Evolutionary conservation across 352 stramenopile genomes (phyloP), one percentile per base, ranked within the genome.

Genomic region (Pythium phragmiticola): DNA sequence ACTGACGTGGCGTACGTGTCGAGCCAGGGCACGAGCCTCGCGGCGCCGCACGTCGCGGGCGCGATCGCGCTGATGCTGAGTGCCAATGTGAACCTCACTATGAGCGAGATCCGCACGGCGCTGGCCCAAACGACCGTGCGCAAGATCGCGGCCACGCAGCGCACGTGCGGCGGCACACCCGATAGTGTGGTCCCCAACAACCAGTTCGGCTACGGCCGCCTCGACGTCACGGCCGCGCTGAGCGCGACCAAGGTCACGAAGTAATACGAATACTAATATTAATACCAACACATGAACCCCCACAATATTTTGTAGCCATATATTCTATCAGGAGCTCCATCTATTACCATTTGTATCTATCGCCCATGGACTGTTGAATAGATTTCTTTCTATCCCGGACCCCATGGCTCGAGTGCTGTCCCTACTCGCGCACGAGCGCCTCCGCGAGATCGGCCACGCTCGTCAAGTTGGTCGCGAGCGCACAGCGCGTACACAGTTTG

Each of bases 401-500:
- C 26, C 26, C 26, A 30, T 30, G 26, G 26, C 2, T 30, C 26
- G 26, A 30, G 26, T 30, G 26, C 50, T 39, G 34, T 39, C 4
- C 11, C 34, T 39, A 65, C 30, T 88, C 69, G 34, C 82, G 58
- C 30, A 87, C 73, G 17, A 90, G 60, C 56, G 52, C 63, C 28
- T 68, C 70, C 19, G 77, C 76, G 33, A 90, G 63, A 56, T 87
- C 78, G 11, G 42, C 54, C 64, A 88, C 73, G 42, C 69, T 87
- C 11, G 65, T 34, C 21, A 87, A 52, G 53, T 80, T 60, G 9
- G 81, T 88, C 54, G 78, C 81, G 4, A 58, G 34, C 9, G 76
- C 75, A 60, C 81, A 90, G 36, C 81, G 81, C 33, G 76, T 11
- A 59, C 81, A 90, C 19, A 90, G 66, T 55, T 72, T 70, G 26